Base-by-base conservation (phyloP, 2,329 filamentous ascomycete genomes). In the Pyrenophora tritici-repentis region DNA sequence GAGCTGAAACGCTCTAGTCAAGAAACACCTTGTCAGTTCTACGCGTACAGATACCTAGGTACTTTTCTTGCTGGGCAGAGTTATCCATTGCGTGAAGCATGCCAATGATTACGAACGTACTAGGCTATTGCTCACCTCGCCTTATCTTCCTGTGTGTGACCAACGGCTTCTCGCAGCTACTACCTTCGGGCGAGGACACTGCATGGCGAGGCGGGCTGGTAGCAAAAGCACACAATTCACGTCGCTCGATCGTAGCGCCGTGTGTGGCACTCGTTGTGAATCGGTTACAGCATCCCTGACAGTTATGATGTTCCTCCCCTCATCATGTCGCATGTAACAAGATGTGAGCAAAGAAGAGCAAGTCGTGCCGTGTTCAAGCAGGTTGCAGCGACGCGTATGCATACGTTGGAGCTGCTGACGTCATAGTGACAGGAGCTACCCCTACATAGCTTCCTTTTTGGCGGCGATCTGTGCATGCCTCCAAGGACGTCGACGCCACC, bases 201-300 rank as follows among this genome's bases (percentile, higher is more conserved):
- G 34, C 14, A 35, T 24, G 7, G 34, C 26, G 31, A 29, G 20
- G 32, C 16, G 20, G 34, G 45, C 47, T 52, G 20, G 43, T 33
- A 47, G 52, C 52, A 50, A 51, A 47, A 52, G 50, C 50, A 51
- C 50, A 34, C 39, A 48, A 43, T 54, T 42, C 62, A 62, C 56
- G 65, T 63, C 57, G 62, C 50, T 20, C 65, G 64, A 72, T 72
- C 61, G 59, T 64, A 42, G 50, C 41, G 34, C 50, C 57, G 63
- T 65, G 61, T 61, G 61, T 52, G 52, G 40, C 29, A 32, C 52
- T 37, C 50, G 58, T 60, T 53, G 55, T 53, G 42, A 54, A 66
- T 64, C 63, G 59, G 46, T 43, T 38, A 43, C 50, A 44, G 44
- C 36, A 58, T 58, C 47, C 53, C 45, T 60, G 59, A 37, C n/a